Evolutionary conservation across 2,329 filamentous ascomycete species (phyloP).

Genomic region (Colletotrichum melonis): DNA sequence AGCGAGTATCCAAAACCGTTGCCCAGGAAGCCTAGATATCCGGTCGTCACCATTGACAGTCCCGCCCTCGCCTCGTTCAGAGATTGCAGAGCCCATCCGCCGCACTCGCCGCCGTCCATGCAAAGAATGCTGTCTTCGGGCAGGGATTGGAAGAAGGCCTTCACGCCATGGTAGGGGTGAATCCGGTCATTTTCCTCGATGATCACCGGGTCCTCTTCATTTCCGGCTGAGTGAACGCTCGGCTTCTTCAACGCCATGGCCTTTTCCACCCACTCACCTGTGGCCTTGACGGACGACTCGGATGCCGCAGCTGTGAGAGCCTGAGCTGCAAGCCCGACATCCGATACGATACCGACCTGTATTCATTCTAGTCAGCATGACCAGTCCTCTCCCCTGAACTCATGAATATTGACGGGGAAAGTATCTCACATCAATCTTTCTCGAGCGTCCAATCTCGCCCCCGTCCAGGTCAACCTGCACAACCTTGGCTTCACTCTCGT

Average conservation of each 20-base stretch:
- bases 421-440: slow-evolving; percentile 9
- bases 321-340: slow-evolving; percentile 3
- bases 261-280: not conserved
- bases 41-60: slow-evolving; percentile 13
- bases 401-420: too few relatives aligned
- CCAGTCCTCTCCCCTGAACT: too few relatives aligned
- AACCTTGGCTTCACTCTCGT: slow-evolving; percentile 10
- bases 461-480: slow-evolving; percentile 20
- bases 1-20: slow-evolving; percentile 25
- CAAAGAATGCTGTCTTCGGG: slow-evolving; percentile 14
- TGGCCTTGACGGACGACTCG: not conserved
- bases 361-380: not conserved
- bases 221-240: not conserved
- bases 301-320: not conserved
- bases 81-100: slow-evolving; percentile 18
- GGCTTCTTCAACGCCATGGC: not conserved
- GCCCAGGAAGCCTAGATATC: slow-evolving; percentile 11
- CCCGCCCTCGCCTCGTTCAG: slow-evolving; percentile 3
- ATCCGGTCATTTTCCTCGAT: not conserved
- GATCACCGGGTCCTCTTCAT: not conserved
- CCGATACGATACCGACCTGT: slow-evolving; percentile 11
- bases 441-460: slow-evolving; percentile 16
- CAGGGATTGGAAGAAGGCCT: not conserved
- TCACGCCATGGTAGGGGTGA: slow-evolving; percentile 18
- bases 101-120: slow-evolving; percentile 13